These are phyloP conservation scores for Naganishia vaughanmartiniae DNA, from an alignment of 768 basidiomycete genomes.

Conservation along the genomic window DNA sequence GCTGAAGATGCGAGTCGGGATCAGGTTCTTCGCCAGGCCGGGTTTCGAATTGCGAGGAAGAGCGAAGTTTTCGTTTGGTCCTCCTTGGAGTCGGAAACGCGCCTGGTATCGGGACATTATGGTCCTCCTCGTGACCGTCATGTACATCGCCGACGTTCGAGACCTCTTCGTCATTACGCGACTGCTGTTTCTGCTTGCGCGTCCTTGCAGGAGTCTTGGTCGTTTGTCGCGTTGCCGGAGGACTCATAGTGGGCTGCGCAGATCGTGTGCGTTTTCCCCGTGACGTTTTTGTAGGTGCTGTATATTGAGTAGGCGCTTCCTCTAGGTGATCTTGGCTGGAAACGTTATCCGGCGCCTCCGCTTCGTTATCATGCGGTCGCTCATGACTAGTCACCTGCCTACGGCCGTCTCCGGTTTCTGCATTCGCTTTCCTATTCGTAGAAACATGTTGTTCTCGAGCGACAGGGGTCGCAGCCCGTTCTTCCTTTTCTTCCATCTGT, in stretches of 20 bases:
- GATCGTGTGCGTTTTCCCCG: constrained; percentile 7
- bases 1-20: neutral
- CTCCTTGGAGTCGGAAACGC: constrained; percentile 3
- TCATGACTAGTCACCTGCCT: neutral
- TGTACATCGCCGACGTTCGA: neutral
- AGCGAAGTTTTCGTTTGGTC: constrained; percentile 5
- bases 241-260: neutral
- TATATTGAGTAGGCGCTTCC: neutral
- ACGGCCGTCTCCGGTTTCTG: neutral
- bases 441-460: neutral
- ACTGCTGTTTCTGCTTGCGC: constrained; percentile 4
- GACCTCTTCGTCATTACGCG: neutral
- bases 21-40: neutral
- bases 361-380: neutral
- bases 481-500: neutral
- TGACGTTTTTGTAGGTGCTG: constrained; percentile 4
- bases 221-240: neutral
- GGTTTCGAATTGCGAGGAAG: constrained; percentile 10
- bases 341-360: neutral
- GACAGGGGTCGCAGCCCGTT: constrained; percentile 8
- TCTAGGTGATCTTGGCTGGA: neutral
- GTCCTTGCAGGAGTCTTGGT: constrained; percentile 17
- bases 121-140: neutral
- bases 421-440: neutral
- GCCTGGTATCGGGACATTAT: constrained; percentile 4